Conservation (phyloP, 805 yeast species). For the Cyberlindnera nakhonratchasimensis region DNA sequence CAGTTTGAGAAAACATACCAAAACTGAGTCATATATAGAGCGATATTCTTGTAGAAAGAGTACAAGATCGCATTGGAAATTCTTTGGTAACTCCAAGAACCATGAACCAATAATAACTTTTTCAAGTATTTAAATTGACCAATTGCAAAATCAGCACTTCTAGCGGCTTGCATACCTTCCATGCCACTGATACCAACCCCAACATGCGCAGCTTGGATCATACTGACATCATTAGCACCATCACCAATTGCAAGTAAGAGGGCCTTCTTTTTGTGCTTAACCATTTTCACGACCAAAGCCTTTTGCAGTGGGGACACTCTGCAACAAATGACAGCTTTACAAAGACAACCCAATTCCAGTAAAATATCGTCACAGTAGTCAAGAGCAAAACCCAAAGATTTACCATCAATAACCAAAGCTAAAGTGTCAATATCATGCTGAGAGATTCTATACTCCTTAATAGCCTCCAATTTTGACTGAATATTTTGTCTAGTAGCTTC, state of each 20-base stretch:
- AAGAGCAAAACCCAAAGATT: constrained; percentile 80
- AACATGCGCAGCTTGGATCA: constrained; percentile 99
- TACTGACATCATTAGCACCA: constrained; percentile 98
- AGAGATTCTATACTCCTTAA: constrained; percentile 61
- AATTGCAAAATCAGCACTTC: constrained; percentile 95
- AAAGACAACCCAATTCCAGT: constrained; percentile 74
- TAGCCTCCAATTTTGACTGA: constrained; percentile 69
- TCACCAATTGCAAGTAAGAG: constrained; percentile 91
- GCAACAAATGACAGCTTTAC: constrained; percentile 97
- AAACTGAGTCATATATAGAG: constrained; percentile 95
- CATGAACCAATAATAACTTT: constrained; percentile 86
- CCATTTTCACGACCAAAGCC: constrained; percentile 93
- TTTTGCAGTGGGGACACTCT: constrained; percentile 97
- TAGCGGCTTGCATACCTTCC: constrained; percentile 99
- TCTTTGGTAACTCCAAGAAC: constrained; percentile 96
- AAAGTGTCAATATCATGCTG: constrained; percentile 69
- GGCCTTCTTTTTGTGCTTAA: constrained; percentile 73
- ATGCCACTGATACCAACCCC: constrained; percentile 99
- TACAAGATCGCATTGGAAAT: constrained; percentile 88
- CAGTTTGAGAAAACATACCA: constrained; percentile 95
- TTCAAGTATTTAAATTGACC: constrained; percentile 90
- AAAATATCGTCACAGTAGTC: constrained; percentile 79
- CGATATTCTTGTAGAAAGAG: constrained; percentile 93
- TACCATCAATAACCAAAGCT: constrained; percentile 93
- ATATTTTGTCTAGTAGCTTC: constrained; percentile 76